Base-by-base conservation (phyloP, 2,329 filamentous ascomycete genomes). In the Xenoacremonium recifei region DNA sequence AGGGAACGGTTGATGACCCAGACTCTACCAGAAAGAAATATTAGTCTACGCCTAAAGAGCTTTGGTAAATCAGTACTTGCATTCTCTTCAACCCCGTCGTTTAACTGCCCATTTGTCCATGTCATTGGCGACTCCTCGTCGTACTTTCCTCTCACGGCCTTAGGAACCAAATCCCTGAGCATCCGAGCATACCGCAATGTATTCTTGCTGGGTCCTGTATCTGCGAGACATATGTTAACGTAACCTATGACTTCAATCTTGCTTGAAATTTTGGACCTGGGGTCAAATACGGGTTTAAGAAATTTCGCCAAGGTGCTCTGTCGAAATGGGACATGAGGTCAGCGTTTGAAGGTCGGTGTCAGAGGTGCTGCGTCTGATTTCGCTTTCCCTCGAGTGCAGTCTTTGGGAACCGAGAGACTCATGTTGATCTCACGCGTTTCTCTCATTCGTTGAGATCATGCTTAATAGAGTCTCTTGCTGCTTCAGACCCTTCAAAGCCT, bases 221-320 rank as follows among this genome's bases (percentile, higher is more conserved):
- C 72, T 2, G 63, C 56, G 15, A 75, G 58, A 44, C 68, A 70
- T 0, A 72, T 72, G 37, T 72, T 75, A 5, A 75, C 63, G 42
- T 72, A 76, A 4, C 71, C 72, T 11, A 75, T 55, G 2, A 75
- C 67, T 1, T 70, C 63, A 3, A 69, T 75, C 53, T 63, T 69
- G 58, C 67, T 72, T 11, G 49, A 52, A 1, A 65, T 60, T n/a
- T 51, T 51, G 11, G 63, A 57, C 0, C 60, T 45, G 0, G 72
- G 70, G 47, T 76, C 71, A 48, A 76, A 75, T 10, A 75, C 64
- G 36, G 74, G 72, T 48, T 76, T 76, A 3, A 73, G 54, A 3
- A 71, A 64, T 55, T 67, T 72, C 10, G 70, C 73, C 35, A 74
- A 50, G 5, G 63, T 61, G 51, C 67, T 70, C 45, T 71, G 69